phyloP scores from a whole-genome alignment of 108 stramenopile species.

The Seminavis robusta region DNA sequence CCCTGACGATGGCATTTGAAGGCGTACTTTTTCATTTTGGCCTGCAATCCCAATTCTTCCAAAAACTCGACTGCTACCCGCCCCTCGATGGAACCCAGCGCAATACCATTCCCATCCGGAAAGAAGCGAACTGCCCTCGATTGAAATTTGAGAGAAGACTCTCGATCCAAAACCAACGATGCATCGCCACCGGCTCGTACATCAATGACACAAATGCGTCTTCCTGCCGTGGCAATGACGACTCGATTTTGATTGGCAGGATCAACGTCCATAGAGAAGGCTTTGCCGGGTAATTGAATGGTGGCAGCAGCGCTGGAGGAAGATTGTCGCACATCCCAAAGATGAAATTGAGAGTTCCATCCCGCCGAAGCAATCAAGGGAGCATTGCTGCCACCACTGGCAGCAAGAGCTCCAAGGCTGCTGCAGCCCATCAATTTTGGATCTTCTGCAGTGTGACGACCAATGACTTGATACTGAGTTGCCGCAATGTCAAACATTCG shows the following conservation, averaged over 20 bases:
- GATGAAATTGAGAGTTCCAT: slow-evolving; percentile 59
- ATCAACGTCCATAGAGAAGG: slow-evolving; percentile 73
- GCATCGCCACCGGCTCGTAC: slow-evolving; percentile 27
- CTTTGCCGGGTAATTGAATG: slow-evolving; percentile 73
- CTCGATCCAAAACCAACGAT: slow-evolving; percentile 57
- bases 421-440: no score
- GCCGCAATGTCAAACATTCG: slow-evolving; percentile 32
- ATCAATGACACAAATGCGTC: slow-evolving; percentile 58
- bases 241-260: slow-evolving; percentile 26
- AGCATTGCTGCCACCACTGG: slow-evolving; percentile 8
- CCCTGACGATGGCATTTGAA: slow-evolving; percentile 97
- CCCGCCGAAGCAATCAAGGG: slow-evolving; percentile 63
- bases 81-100: slow-evolving; percentile 94
- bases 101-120: slow-evolving; percentile 74
- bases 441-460: slow-evolving; percentile 23
- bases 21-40: slow-evolving; percentile 74
- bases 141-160: slow-evolving; percentile 86
- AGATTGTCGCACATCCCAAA: slow-evolving; percentile 66
- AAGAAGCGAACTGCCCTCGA: slow-evolving; percentile 80
- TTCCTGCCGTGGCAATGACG: slow-evolving; percentile 67
- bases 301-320: slow-evolving; percentile 3
- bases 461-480: slow-evolving; percentile 18
- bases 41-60: slow-evolving; percentile 54
- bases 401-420: no score
- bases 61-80: slow-evolving; percentile 92